Percentiles rank a stretch among this genome's conserved stretches.
These are phyloP conservation scores for Sporothrix protearum DNA, from an alignment of 2,329 filamentous ascomycete genomes.

Conservation along the genomic window DNA sequence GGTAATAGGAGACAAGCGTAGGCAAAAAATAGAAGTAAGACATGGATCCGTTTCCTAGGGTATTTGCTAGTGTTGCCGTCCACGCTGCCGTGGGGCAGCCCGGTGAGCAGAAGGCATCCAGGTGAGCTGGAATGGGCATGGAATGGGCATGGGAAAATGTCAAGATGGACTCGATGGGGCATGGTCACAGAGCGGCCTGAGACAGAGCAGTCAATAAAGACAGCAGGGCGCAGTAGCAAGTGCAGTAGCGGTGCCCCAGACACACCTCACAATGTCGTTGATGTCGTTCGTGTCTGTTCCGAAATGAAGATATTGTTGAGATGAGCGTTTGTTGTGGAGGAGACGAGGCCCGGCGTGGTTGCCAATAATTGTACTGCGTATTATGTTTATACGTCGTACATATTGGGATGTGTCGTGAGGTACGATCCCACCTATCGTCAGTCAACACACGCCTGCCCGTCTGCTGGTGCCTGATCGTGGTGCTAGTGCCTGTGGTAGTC, in stretches of 20 bases:
- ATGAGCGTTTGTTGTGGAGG: neutral
- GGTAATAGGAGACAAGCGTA: neutral
- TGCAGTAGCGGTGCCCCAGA: conserved; percentile 8
- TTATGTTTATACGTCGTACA: neutral
- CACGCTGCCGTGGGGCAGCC: conserved; percentile 1
- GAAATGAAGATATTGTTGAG: conserved; percentile 8
- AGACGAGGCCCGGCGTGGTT: neutral
- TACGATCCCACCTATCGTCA: neutral
- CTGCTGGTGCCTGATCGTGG: neutral
- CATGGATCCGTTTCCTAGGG: neutral
- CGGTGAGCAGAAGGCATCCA: neutral
- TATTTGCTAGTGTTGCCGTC: neutral
- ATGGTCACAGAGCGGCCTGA: conserved; percentile 8
- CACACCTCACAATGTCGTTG: neutral
- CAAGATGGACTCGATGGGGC: neutral
- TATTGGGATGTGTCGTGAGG: neutral
- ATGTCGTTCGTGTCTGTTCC: conserved; percentile 2
- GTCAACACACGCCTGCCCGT: neutral
- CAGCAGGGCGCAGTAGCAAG: conserved; percentile 6
- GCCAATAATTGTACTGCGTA: neutral
- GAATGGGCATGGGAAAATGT: neutral
- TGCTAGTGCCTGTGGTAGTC: neutral
- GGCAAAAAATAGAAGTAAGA: conserved; percentile 11
- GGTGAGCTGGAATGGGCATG: neutral
- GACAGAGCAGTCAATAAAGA: conserved; percentile 14